A percentile compares a stretch with the other conserved stretches of the same genome.
phyloP scores from a whole-genome alignment of 148 eudicot species.

The Mesembryanthemum crystallinum region DNA sequence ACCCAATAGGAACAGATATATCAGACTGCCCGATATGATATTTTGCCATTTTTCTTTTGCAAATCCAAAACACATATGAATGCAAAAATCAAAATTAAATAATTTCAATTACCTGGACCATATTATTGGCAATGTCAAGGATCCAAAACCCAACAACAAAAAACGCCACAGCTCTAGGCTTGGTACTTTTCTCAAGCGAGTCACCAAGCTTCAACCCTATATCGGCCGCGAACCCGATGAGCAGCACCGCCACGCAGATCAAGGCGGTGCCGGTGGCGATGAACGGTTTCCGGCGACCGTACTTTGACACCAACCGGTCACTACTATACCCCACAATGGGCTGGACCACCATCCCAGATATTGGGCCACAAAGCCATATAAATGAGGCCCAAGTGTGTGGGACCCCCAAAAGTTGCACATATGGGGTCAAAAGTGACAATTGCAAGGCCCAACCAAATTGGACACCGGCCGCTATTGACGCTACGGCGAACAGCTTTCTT shows the following conservation, averaged over 20 bases:
- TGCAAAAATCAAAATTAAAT: too few relatives aligned
- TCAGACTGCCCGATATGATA: too few relatives aligned
- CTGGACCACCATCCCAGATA: conserved; percentile 79
- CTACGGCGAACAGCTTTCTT: conserved; percentile 34
- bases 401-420: conserved; percentile 40
- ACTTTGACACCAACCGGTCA: conserved; percentile 46
- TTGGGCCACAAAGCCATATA: conserved; percentile 91
- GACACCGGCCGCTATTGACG: conserved; percentile 36
- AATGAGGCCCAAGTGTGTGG: conserved; percentile 59
- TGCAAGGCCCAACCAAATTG: conserved; percentile 45
- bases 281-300: conserved; percentile 81
- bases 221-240: conserved; percentile 83
- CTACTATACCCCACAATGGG: conserved; percentile 70
- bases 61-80: too few relatives aligned
- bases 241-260: conserved; percentile 47
- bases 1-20: too few relatives aligned
- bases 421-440: conserved; percentile 40
- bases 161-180: conserved; percentile 62
- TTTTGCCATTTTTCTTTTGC: too few relatives aligned
- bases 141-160: conserved; percentile 78
- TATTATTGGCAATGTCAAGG: conserved; percentile 78
- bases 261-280: conserved; percentile 49
- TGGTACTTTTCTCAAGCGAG: conserved; percentile 25
- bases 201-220: conserved; percentile 61
- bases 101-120: conserved; percentile 35